Conservation (phyloP, 257 asterid genomes). For the Solanum chiquidenum region DNA sequence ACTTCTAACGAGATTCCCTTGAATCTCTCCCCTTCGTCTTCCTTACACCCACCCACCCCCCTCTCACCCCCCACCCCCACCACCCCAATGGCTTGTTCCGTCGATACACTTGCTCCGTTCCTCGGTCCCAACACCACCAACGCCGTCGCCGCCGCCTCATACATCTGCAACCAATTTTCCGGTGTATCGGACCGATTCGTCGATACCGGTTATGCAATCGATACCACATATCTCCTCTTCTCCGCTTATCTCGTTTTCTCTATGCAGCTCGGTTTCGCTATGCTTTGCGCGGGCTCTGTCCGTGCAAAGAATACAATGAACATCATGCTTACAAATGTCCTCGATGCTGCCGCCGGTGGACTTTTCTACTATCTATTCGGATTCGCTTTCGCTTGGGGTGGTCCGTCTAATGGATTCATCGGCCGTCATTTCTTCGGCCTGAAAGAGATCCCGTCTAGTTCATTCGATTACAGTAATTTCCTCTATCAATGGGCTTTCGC, state of each 20-base stretch:
- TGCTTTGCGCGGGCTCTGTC: constrained; percentile 96
- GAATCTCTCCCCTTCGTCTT: background rate
- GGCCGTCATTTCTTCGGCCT: constrained; percentile 70
- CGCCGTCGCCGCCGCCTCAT: constrained; percentile 46
- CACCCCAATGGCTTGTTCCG: constrained; percentile 15
- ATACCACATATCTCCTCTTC: constrained; percentile 75
- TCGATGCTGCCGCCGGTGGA: constrained; percentile 93
- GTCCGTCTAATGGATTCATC: constrained; percentile 74
- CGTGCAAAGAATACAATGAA: constrained; percentile 89
- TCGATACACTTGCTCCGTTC: constrained; percentile 39
- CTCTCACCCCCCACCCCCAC: background rate
- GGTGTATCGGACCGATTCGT: constrained; percentile 26
- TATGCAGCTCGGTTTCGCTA: constrained; percentile 93
- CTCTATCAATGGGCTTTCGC: constrained; percentile 94
- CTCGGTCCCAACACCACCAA: constrained; percentile 62
- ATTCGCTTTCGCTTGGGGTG: constrained; percentile 77
- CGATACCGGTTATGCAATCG: constrained; percentile 63
- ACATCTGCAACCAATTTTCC: constrained; percentile 59
- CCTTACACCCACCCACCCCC: background rate
- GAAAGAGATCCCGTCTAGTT: constrained; percentile 30
- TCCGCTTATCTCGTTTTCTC: constrained; percentile 83
- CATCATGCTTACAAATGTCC: constrained; percentile 89
- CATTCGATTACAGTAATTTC: constrained; percentile 47
- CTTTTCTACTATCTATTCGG: constrained; percentile 79
- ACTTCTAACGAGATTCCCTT: background rate